Base-by-base conservation (phyloP, 305 asterid genomes). In the Plantago coronopus region DNA sequence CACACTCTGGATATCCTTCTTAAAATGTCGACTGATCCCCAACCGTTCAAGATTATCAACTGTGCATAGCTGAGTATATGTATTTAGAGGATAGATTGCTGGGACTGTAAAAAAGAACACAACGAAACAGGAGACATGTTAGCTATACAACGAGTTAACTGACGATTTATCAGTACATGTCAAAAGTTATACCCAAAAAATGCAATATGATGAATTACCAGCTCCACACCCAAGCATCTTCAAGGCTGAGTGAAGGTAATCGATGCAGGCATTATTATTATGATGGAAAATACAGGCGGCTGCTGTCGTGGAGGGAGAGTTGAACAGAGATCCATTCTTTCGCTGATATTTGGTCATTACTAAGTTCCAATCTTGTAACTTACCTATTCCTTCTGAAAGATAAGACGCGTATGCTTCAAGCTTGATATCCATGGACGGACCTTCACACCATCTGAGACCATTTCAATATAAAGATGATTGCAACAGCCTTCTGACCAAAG, bases 241-340 rank as follows among this genome's bases (percentile, higher is more conserved):
- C 46, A 83, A 61, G 50, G 81, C 79, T 27, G 77, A 72, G 50
- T 56, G 59, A 38, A 91, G 86, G 83, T 88, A 91, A 68, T 59
- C 64, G 46, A 83, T 86, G 74, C 85, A 86, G 19, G 55, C 80
- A 48, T 76, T 63, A 83, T 91, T 9, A 12, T 34, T 69, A 6
- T 61, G 79, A 63, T 61, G 67, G 67, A 67, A 74, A 69, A 77
- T 76, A 63, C 53, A 78, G 74, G 95, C 91, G 68, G 96, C 89
- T 31, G 96, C 94, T 48, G 96, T 82, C 0, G 96, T 76, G 3
- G 98, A 86, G 17, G 98, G 96, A 72, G 84, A 86, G 78, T 88
- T 82, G 78, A 88, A 84, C 38, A 91, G 76, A 18, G 96, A 88
- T 19, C 98, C 98, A 17, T 91, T 86, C 72, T 57, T 80, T 59